Base-by-base conservation (phyloP, 108 stramenopile species). In the Cyclotella cryptica region DNA sequence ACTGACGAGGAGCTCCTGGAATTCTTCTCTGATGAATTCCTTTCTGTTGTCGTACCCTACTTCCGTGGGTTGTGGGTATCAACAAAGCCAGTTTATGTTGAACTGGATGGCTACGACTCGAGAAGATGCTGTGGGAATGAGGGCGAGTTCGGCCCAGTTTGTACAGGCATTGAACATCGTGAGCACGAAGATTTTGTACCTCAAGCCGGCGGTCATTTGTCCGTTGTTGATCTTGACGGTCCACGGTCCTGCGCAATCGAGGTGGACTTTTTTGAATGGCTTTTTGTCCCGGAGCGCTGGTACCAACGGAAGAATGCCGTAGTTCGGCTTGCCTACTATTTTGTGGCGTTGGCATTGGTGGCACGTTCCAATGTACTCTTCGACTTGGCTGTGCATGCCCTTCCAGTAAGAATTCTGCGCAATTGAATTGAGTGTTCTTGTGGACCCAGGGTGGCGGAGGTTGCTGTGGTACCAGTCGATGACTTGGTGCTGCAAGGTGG, bases 21-120 rank as follows among this genome's bases (percentile, higher is more conserved):
- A 89, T 40, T 79, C 80, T 6, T 22, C 15, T 9, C 88, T 85
- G 14, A 85, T 59, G 52, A 88, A 88, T 68, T 86, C 76, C 10
- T n/a, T n/a, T n/a, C n/a, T n/a, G n/a, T n/a, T n/a, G 51, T 88
- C 82, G 65, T 85, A 72, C 1, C 72, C 49, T 27, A 52, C 46
- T 27, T 65, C 24, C 0, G 44, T 0, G 10, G 84, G 87, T 22
- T 61, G 49, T 28, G 87, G 87, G 68, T 88, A 88, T 35, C 79
- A 35, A 1, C 71, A 66, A 0, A 88, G 55, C 87, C 87, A 88
- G 51, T 74, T 43, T 0, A 21, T 39, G 17, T 46, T 44, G 17
- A 64, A 59, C 0, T 58, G 57, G 54, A 5, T 26, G 15, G 61
- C 47, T 3, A 42, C 1, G 10, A 24, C 43, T 26, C 9, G 4